Base-by-base conservation (phyloP, 768 basidiomycete genomes). In the Collybia sp. region DNA sequence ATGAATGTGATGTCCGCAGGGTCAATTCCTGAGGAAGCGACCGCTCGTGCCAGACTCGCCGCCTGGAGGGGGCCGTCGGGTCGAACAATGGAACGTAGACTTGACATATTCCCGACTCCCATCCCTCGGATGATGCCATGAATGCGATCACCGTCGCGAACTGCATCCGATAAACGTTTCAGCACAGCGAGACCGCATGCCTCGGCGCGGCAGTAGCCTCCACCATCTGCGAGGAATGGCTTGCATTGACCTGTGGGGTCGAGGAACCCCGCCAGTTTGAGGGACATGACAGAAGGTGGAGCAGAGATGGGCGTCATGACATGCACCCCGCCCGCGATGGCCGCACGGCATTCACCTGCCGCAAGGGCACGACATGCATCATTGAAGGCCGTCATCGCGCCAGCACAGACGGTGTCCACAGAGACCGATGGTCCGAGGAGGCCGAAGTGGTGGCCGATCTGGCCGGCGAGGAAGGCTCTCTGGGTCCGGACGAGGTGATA, bases 131-230 rank as follows among this genome's bases (percentile, higher is more conserved):
- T 76, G 38, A 77, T 59, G 15, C 68, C 75, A 13, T 73, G 51
- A 38, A 77, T 71, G 15, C 58, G 57, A 48, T 78, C 76, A 47
- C 71, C 65, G 54, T 76, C 76, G 13, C 59, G 60, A 10, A 67
- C 31, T 2, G 75, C 75, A 48, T 78, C 71, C 6, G 62, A 60
- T 30, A 78, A 54, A 6, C 76, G 72, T 57, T 78, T 77, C n/a
- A 76, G 58, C 12, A 76, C 70, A 47, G 76, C 75, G n/a, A 77
- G 36, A 12, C 66, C 74, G 35, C 71, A 73, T 4, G 75, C 75
- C 46, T 76, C 76, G 5, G 67, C 58, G 43, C 75, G 67, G 5
- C 65, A 69, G 52, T 76, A 76, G 1, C 75, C 75, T 42, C 75
- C 71, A 0, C 75, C 75, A 0, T 70, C 63, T 5, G 65, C 68